phyloP scores from a whole-genome alignment of 768 basidiomycete genomes.

The Podaxis rugospora region DNA sequence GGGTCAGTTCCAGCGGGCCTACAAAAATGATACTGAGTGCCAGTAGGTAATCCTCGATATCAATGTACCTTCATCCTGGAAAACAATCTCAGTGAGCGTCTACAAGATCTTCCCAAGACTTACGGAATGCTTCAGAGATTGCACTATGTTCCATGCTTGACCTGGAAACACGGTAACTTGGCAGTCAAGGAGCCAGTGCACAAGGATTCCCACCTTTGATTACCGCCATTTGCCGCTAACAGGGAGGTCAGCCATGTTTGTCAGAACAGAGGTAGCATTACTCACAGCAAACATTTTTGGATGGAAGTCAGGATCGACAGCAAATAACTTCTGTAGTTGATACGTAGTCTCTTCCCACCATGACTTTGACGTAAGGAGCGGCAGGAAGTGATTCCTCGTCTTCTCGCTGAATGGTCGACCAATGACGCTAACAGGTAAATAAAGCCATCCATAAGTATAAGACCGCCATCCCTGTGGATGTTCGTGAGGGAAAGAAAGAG shows the following conservation, averaged over 20 bases:
- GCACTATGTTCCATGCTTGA: conserved; percentile 87
- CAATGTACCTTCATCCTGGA: conserved; percentile 66
- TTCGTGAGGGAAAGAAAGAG: conserved; percentile 87
- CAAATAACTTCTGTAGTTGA: conserved; percentile 72
- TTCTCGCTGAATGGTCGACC: conserved; percentile 82
- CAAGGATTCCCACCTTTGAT: conserved; percentile 55
- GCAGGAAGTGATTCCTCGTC: conserved; percentile 78
- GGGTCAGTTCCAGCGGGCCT: conserved; percentile 89
- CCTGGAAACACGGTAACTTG: conserved; percentile 27
- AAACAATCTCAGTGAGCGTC: not conserved
- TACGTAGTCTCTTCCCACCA: conserved; percentile 93
- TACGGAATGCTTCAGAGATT: conserved; percentile 74
- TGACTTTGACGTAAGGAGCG: conserved; percentile 71
- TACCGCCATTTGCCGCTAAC: conserved; percentile 81
- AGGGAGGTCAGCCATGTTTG: conserved; percentile 8
- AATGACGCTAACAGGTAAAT: conserved; percentile 79
- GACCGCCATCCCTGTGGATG: conserved; percentile 78
- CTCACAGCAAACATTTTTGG: conserved; percentile 83
- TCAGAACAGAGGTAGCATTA: conserved; percentile 5
- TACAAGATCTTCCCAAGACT: conserved; percentile 23
- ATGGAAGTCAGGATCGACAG: conserved; percentile 82
- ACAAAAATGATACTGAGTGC: conserved; percentile 6
- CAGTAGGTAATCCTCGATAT: not conserved
- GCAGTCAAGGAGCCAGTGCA: not conserved
- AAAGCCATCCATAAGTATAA: conserved; percentile 88